Percentiles rank a stretch among this genome's conserved stretches.
phyloP scores from a whole-genome alignment of 176 grass and related monocot species.

The Triticum urartu region DNA sequence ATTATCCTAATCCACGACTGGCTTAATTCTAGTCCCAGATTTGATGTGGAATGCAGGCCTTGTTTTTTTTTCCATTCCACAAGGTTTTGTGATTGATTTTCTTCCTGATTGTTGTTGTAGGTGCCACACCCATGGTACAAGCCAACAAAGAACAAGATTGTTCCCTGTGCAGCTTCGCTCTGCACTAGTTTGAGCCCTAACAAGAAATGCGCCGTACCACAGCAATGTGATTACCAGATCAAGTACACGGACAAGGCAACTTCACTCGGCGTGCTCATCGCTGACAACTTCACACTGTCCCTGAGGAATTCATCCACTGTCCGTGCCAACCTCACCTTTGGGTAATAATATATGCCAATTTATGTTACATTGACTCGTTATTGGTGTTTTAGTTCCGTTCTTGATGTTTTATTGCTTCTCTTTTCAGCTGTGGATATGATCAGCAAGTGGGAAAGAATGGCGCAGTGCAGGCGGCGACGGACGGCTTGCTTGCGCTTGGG shows the following conservation, averaged over 20 bases:
- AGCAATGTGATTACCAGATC: conserved; percentile 78
- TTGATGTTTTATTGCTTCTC: conserved; percentile 11
- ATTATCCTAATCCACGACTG: neutral
- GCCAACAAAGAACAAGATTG: conserved; percentile 50
- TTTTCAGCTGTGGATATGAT: conserved; percentile 76
- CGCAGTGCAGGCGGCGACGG: conserved; percentile 28
- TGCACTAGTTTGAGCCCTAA: conserved; percentile 48
- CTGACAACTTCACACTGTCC: conserved; percentile 50
- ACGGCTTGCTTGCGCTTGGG: conserved; percentile 82
- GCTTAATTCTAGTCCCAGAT: neutral
- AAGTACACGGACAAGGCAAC: conserved; percentile 68
- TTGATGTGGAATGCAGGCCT: neutral
- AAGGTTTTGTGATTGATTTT: conserved; percentile 24
- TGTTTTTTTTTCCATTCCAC: neutral
- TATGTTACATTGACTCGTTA: neutral
- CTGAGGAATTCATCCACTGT: conserved; percentile 56
- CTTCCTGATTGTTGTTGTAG: conserved; percentile 43
- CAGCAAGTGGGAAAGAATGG: conserved; percentile 62
- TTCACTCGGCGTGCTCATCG: conserved; percentile 75
- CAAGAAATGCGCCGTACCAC: conserved; percentile 45
- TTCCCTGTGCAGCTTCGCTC: conserved; percentile 59
- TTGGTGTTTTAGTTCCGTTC: neutral
- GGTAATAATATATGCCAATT: conserved; percentile 49
- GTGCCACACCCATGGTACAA: conserved; percentile 65
- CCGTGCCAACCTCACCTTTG: conserved; percentile 63